These are phyloP conservation scores for Curvularia verruculosa DNA, from an alignment of 2,329 filamentous ascomycete genomes.

Conservation along the genomic window DNA sequence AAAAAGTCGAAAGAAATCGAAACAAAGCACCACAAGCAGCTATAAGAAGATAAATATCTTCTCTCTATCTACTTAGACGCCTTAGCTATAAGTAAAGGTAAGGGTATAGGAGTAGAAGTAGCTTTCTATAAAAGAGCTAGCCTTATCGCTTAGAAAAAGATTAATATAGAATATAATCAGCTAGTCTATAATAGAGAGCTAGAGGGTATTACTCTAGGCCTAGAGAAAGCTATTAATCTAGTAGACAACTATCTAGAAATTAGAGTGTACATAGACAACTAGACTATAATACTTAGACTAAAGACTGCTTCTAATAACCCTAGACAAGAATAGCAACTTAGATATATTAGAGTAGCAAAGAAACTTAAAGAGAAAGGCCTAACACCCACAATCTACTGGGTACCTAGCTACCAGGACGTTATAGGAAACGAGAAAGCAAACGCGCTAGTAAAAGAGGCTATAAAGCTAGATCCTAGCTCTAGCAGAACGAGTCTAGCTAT, in stretches of 20 bases:
- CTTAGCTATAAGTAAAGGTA: neutral
- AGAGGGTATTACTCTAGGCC: constrained; percentile 1
- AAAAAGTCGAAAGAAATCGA: neutral
- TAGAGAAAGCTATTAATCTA: neutral
- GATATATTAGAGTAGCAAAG: neutral
- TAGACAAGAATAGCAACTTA: neutral
- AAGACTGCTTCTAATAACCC: neutral
- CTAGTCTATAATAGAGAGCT: neutral
- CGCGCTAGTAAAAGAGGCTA: neutral
- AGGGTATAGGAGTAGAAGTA: neutral
- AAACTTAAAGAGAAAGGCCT: neutral
- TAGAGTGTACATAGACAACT: neutral
- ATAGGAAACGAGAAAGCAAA: neutral
- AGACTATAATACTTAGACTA: neutral
- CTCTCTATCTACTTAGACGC: neutral
- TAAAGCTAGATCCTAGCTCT: neutral
- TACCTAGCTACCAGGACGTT: neutral
- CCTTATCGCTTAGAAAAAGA: neutral
- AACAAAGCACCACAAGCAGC: neutral
- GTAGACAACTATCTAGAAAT: constrained; percentile 1
- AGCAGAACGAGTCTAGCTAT: neutral
- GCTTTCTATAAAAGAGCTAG: neutral
- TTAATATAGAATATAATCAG: neutral
- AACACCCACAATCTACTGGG: neutral
- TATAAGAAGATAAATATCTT: neutral